Evolutionary conservation across 1,139 yeast genomes (phyloP), one percentile per base, ranked within the genome.

Genomic region (Yamadazyma songkhlaensis): DNA sequence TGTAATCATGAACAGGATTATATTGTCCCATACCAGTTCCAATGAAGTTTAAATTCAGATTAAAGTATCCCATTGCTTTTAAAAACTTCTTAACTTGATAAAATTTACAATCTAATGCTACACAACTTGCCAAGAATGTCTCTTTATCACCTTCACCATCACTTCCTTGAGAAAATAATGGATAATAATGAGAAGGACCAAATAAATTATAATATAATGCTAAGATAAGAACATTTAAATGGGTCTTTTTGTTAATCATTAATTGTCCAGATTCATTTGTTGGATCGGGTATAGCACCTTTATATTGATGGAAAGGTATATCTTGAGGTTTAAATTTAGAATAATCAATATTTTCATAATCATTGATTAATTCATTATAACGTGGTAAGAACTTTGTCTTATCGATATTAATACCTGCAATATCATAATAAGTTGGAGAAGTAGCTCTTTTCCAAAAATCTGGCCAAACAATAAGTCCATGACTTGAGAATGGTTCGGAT

Each of bases 101-200:
- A 46, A 67, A 82, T 2, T 77, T 67, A 35, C 79, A 74, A 7
- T 66, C 62, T 38, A 83, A 60, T 2, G 84, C 86, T 32, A 74
- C 74, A 0, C 94, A 82, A 0, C 92, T 90, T 0, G 95, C 90
- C 38, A 85, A 64, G 53, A 85, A 88, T 0, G 96, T 86, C 55
- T 88, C 96, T 56, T 87, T 88, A 57, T 88, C 96, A 44, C 96
- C 96, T 62, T 86, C 95, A 31, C 96, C 96, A 40, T 81, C 84
- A 0, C 86, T 79, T 10, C 90, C 90, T 60, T 87, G 95, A 1
- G 92, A 81, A 38, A 88, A 75, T 33, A 88, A 70, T n/a, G 94
- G 94, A 58, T 87, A 88, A 54, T 75, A 88, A 62, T 80, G 79
- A 12, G 74, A 72, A 5, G 92, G 94, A 0, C 96, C 96, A 54